Evolutionary conservation across 306 rosid genomes (phyloP).

Genomic region (Trifolium fragiferum): DNA sequence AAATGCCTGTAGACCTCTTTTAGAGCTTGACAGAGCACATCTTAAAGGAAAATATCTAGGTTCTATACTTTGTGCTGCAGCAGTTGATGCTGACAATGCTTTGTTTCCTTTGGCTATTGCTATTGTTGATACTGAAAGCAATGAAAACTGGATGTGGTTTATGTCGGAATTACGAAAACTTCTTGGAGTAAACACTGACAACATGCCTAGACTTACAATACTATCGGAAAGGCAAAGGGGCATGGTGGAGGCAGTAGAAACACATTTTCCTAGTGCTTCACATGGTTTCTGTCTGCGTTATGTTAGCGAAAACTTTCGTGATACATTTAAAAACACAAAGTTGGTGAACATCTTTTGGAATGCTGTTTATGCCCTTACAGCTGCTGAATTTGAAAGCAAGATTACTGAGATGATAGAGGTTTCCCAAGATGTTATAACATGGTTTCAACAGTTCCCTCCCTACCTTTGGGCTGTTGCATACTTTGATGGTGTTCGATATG

Average conservation of each 20-base stretch:
- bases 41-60: slow-evolving; percentile 96
- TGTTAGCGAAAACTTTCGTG: slow-evolving; percentile 92
- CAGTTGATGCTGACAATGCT: slow-evolving; percentile 92
- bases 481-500: slow-evolving; percentile 93
- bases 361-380: slow-evolving; percentile 96
- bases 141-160: slow-evolving; percentile 99
- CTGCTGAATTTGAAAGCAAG: slow-evolving; percentile 91
- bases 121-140: slow-evolving; percentile 86
- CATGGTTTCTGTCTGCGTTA: slow-evolving; percentile 92
- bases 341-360: slow-evolving; percentile 96
- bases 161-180: slow-evolving; percentile 97
- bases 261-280: slow-evolving; percentile 91
- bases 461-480: slow-evolving; percentile 97
- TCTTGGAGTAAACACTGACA: slow-evolving; percentile 94
- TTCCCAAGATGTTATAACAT: slow-evolving; percentile 78
- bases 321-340: slow-evolving; percentile 92
- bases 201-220: slow-evolving; percentile 92
- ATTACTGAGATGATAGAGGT: slow-evolving; percentile 86
- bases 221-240: slow-evolving; percentile 90
- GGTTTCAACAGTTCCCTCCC: slow-evolving; percentile 94
- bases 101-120: slow-evolving; percentile 92
- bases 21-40: slow-evolving; percentile 90
- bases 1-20: slow-evolving; percentile 96
- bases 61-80: slow-evolving; percentile 83
- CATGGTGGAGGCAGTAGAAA: slow-evolving; percentile 85